Evolutionary conservation across 805 yeast species (phyloP).

Genomic region (Candida germanica): DNA sequence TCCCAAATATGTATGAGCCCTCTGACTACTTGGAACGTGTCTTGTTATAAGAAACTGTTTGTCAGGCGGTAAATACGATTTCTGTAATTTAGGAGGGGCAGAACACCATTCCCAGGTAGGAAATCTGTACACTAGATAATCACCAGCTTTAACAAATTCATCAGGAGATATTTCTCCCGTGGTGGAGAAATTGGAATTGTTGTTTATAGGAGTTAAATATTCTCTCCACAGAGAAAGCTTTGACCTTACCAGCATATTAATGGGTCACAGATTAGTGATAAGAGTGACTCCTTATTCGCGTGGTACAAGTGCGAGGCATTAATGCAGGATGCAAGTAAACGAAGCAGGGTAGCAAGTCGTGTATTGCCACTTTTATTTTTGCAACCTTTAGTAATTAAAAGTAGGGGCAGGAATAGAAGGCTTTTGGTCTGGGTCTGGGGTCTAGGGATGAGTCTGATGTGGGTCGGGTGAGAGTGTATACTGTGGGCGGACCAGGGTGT

Average conservation of each 20-base stretch:
- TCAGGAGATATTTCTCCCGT: slow-evolving; percentile 96
- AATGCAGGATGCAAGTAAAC: too few species aligned
- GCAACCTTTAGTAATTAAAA: too few species aligned
- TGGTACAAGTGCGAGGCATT: too few species aligned
- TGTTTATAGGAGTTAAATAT: slow-evolving; percentile 86
- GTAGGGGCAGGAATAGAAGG: too few species aligned
- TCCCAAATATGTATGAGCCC: slow-evolving; percentile 59
- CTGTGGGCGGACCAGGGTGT: too few species aligned
- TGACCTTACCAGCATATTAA: slow-evolving; percentile 50
- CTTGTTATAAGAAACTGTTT: slow-evolving; percentile 86
- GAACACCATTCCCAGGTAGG: slow-evolving; percentile 94
- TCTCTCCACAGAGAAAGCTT: slow-evolving; percentile 83
- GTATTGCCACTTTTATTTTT: too few species aligned
- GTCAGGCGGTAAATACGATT: slow-evolving; percentile 77
- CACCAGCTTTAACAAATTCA: slow-evolving; percentile 93
- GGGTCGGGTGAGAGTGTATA: too few species aligned
- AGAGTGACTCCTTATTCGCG: neutral
- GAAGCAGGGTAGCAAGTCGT: too few species aligned
- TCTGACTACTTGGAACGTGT: slow-evolving; percentile 80
- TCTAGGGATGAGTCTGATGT: too few species aligned
- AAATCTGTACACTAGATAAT: slow-evolving; percentile 82
- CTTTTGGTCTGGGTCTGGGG: too few species aligned
- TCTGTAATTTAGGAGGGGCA: slow-evolving; percentile 33
- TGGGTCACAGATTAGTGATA: neutral
- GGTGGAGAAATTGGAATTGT: slow-evolving; percentile 76